These are phyloP conservation scores for Ceratobasidium papillatum DNA, from an alignment of 1,284 basidiomycete genomes.

Conservation along the genomic window DNA sequence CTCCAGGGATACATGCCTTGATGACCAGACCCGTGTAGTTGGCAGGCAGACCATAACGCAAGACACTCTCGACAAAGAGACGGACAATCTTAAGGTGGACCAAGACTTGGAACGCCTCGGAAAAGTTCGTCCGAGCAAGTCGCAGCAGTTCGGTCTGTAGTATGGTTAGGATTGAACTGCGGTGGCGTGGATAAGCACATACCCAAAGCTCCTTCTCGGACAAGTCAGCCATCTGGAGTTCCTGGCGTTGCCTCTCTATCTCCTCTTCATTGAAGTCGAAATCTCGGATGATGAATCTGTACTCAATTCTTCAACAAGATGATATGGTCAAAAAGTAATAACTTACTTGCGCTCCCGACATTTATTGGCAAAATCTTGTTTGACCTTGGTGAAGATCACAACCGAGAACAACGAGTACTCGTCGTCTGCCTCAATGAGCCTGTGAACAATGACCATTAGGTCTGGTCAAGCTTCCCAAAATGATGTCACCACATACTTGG, in stretches of 20 bases:
- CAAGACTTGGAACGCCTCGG: slow-evolving; percentile 93
- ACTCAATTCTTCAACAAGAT: neutral
- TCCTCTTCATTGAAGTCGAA: slow-evolving; percentile 92
- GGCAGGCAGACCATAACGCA: slow-evolving; percentile 94
- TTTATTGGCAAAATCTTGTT: slow-evolving; percentile 94
- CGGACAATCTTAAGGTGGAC: slow-evolving; percentile 94
- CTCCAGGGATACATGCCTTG: slow-evolving; percentile 67
- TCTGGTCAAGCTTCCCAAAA: neutral
- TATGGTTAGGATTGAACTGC: neutral
- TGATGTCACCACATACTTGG: slow-evolving; percentile 70
- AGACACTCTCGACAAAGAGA: slow-evolving; percentile 93
- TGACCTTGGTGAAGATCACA: slow-evolving; percentile 89
- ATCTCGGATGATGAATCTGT: slow-evolving; percentile 89
- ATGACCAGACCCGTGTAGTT: slow-evolving; percentile 86
- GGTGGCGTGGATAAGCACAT: slow-evolving; percentile 47
- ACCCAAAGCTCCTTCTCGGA: slow-evolving; percentile 99
- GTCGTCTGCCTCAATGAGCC: slow-evolving; percentile 79
- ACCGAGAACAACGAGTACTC: slow-evolving; percentile 90
- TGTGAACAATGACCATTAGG: slow-evolving; percentile 45
- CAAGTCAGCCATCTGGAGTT: slow-evolving; percentile 79
- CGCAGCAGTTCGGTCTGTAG: slow-evolving; percentile 91
- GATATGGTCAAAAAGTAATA: neutral
- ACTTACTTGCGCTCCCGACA: slow-evolving; percentile 92
- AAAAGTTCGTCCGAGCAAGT: slow-evolving; percentile 93
- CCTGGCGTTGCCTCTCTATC: slow-evolving; percentile 83